Base-by-base conservation (phyloP, 1,284 basidiomycete genomes). In the Pyrrhoderma lamaoense region DNA sequence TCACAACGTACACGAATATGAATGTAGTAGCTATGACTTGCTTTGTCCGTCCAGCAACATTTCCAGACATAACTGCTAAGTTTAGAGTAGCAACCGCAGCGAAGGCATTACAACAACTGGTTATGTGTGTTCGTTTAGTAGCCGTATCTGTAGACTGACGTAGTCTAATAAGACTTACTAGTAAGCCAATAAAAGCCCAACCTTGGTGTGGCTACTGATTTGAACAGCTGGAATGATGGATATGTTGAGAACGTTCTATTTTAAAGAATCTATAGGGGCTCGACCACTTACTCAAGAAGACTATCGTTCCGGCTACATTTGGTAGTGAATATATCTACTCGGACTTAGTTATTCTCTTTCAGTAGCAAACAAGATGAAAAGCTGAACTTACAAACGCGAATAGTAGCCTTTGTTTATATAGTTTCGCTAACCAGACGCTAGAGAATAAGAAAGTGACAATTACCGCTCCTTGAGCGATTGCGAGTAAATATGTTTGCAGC, bases 401-500 rank as follows among this genome's bases (percentile, higher is more conserved):
- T 2, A 74, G 37, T 13, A 75, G 61, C 55, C 72, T 73, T 62
- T 76, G 72, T 44, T 69, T 67, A 49, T 65, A 70, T 21, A 61
- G 55, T 53, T 69, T 73, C 2, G 74, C 71, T 11, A 75, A 60
- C 53, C 67, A 75, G 2, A 74, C 70, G 0, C 68, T 70, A 44
- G 65, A 69, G 61, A 76, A 75, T 21, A 76, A 61, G 59, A 74
- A 73, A 1, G 61, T 16, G 70, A 77, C 75, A 56, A 75, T 75
- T 53, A 75, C 70, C 9, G 58, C 68, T 19, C 72, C 75, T 61
- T 76, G 75, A 13, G 74, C 74, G 47, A 77, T 77, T 0, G 73
- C 72, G 22, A 77, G 66, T 25, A 77, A 59, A 56, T 76, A 74
- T 3, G 74, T 75, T 58, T 76, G 74, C n/a, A 76, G 58, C 31